These are phyloP conservation scores for Solanum chmielewskii DNA, from an alignment of 257 asterid species.

Conservation along the genomic window DNA sequence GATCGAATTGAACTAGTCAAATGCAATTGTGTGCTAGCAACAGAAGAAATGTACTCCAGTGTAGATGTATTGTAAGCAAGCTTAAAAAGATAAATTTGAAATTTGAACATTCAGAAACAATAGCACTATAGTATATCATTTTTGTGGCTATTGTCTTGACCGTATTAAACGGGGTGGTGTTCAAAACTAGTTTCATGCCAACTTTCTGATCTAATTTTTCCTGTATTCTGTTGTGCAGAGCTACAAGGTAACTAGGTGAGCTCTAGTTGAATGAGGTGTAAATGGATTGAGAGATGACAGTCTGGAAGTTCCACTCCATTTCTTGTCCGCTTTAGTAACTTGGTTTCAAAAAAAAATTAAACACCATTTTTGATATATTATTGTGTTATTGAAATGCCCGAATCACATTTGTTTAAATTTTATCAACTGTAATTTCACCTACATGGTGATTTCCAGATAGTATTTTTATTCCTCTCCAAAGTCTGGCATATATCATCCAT, in stretches of 20 bases:
- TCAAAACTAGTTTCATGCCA: background rate
- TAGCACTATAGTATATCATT: background rate
- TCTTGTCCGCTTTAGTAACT: background rate
- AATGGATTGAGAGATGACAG: background rate
- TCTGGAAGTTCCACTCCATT: background rate
- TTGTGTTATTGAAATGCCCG: background rate
- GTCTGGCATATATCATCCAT: background rate
- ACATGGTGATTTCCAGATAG: background rate
- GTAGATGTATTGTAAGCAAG: background rate
- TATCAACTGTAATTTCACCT: background rate
- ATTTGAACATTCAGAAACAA: background rate
- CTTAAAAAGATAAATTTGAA: background rate
- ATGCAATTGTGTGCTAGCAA: no score
- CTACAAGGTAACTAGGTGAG: constrained; percentile 44
- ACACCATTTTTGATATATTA: background rate
- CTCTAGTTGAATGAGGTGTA: background rate
- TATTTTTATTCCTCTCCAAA: background rate
- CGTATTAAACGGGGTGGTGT: background rate
- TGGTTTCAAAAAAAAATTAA: background rate
- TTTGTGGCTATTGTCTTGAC: background rate
- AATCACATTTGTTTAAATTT: background rate
- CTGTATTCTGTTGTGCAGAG: constrained; percentile 21
- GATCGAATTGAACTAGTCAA: background rate
- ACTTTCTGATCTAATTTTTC: background rate
- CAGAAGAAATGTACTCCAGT: no score